A percentile compares a stretch with the other conserved stretches of the same genome.
Conservation (phyloP, 2,329 filamentous ascomycete species). For the Aureobasidium pullulans region DNA sequence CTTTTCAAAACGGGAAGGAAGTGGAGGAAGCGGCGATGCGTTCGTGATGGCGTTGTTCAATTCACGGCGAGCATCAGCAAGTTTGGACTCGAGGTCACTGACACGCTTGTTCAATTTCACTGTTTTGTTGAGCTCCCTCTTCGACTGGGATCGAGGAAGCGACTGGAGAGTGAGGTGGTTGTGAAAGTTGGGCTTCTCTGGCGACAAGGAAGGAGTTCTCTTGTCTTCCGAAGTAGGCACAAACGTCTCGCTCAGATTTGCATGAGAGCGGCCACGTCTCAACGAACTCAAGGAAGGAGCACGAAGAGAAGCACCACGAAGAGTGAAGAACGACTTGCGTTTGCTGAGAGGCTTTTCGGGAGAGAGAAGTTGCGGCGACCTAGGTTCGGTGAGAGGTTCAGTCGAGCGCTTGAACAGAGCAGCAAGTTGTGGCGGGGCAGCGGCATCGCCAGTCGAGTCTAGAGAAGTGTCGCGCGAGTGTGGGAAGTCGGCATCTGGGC, state of each 20-base stretch:
- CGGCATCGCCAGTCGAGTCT: neutral
- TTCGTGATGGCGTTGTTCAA: constrained; percentile 43
- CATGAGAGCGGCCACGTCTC: constrained; percentile 28
- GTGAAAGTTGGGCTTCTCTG: constrained; percentile 21
- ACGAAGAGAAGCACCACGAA: constrained; percentile 18
- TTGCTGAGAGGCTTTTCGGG: constrained; percentile 6
- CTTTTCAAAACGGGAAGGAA: constrained; percentile 30
- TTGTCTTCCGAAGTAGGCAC: constrained; percentile 20
- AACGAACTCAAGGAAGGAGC: constrained; percentile 28
- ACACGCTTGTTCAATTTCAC: constrained; percentile 52
- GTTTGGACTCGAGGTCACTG: constrained; percentile 53
- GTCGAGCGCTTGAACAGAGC: constrained; percentile 3
- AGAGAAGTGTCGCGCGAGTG: neutral
- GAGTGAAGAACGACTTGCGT: constrained; percentile 11
- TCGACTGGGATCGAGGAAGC: constrained; percentile 44
- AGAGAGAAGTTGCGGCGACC: neutral
- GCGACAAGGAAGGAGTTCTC: constrained; percentile 19
- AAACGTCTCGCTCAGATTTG: constrained; percentile 19
- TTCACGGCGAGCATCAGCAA: constrained; percentile 48
- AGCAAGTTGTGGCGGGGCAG: neutral
- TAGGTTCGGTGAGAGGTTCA: neutral
- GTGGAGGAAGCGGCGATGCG: constrained; percentile 30
- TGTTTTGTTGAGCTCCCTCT: constrained; percentile 51
- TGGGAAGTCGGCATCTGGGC: neutral
- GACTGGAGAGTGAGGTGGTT: constrained; percentile 2